phyloP scores from a whole-genome alignment of 148 eudicot genomes.

The Vaccinium corymbosum region DNA sequence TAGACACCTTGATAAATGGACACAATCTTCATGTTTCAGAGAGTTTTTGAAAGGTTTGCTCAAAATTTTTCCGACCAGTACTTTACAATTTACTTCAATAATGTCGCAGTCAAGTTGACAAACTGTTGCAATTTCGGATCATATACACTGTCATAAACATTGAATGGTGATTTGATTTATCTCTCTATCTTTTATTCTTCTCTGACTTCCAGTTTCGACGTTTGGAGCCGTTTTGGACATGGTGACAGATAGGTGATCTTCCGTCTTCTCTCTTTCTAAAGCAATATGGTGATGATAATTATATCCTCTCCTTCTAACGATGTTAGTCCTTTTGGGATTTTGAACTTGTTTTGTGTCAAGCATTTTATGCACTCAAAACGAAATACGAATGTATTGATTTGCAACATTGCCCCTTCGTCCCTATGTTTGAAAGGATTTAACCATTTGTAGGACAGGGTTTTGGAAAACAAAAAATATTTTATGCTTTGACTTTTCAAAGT shows the following conservation, averaged over 20 bases:
- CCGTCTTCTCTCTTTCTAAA: not conserved
- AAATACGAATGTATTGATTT: not conserved
- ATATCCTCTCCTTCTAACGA: not conserved
- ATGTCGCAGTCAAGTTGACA: not conserved
- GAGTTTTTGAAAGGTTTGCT: conserved; percentile 8
- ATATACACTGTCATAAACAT: not conserved
- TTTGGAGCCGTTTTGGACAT: conserved; percentile 96
- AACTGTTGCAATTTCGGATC: not conserved
- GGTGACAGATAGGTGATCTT: conserved; percentile 78
- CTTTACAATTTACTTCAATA: not conserved
- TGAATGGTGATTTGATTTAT: conserved; percentile 3
- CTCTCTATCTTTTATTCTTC: conserved; percentile 10
- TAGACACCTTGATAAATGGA: not conserved
- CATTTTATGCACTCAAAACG: not conserved
- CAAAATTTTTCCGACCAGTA: not conserved
- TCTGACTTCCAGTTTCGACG: conserved; percentile 56
- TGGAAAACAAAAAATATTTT: not conserved
- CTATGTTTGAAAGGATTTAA: not conserved
- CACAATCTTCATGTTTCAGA: not conserved
- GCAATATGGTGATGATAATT: not conserved
- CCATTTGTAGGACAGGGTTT: not conserved
- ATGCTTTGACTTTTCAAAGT: not conserved
- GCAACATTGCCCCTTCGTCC: not conserved
- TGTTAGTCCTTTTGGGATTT: not conserved
- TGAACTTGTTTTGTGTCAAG: not conserved